Evolutionary conservation across 2,329 filamentous ascomycete species (phyloP).

Genomic region (Fusarium camptoceras): DNA sequence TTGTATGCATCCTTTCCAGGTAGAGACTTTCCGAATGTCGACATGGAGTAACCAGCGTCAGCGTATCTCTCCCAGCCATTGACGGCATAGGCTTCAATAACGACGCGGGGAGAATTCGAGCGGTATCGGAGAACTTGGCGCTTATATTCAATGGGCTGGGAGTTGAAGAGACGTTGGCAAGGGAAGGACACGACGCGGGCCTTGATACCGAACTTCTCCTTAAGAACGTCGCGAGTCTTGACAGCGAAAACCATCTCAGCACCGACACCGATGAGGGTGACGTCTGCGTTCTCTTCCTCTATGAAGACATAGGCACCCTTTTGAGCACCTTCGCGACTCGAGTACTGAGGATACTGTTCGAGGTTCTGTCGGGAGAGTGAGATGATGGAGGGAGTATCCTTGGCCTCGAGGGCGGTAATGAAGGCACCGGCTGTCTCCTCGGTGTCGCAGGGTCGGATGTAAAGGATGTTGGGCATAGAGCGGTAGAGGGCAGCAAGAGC

Average conservation of each 20-base stretch:
- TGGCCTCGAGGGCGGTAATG: conserved; percentile 58
- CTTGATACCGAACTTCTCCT: conserved; percentile 52
- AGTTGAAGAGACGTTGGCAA: conserved; percentile 58
- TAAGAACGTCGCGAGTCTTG: conserved; percentile 53
- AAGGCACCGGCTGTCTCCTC: conserved; percentile 69
- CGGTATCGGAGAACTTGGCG: conserved; percentile 58
- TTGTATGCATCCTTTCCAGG: conserved; percentile 66
- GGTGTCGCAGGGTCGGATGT: conserved; percentile 69
- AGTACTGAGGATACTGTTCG: conserved; percentile 54
- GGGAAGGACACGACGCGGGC: conserved; percentile 59
- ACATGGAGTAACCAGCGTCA: conserved; percentile 66
- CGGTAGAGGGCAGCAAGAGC: conserved; percentile 68
- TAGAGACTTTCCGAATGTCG: conserved; percentile 66
- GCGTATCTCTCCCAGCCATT: conserved; percentile 72
- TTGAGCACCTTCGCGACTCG: conserved; percentile 55
- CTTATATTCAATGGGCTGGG: conserved; percentile 58
- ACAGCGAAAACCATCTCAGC: conserved; percentile 52
- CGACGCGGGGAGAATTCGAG: conserved; percentile 61
- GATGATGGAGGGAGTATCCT: conserved; percentile 59
- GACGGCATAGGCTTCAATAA: conserved; percentile 69
- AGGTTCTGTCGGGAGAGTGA: conserved; percentile 61
- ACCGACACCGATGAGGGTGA: conserved; percentile 58
- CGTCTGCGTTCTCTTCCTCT: conserved; percentile 57
- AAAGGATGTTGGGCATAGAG: conserved; percentile 71
- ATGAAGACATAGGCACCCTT: conserved; percentile 61